Evolutionary conservation across 2,329 filamentous ascomycete species (phyloP), one percentile per base, ranked within the genome.

Genomic region (Conoideocrella luteorostrata): DNA sequence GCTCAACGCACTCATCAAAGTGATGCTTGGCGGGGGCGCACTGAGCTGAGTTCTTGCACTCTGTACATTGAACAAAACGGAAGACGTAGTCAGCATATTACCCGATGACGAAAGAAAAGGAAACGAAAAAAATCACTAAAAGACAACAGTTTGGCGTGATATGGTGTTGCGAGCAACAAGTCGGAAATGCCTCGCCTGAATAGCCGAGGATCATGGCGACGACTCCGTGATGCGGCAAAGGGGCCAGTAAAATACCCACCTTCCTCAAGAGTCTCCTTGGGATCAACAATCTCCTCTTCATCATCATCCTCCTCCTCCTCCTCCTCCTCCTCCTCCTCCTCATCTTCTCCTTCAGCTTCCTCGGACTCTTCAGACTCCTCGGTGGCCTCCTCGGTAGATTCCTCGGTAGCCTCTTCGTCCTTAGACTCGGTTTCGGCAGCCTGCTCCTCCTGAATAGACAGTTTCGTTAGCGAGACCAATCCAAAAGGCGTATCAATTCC

Each of bases 1-100:
- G 89, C 80, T 95, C 90, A 58, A 91, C 89, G 68, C 93, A 98
- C 73, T 96, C 88, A 55, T 97, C 91, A 68, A 86, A 97, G 79
- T 98, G 93, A 78, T 97, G 91, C 82, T 97, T 98, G 63, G 80
- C 79, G 47, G 85, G 83, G 50, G 84, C 77, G 72, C 93, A 98
- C 69, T 86, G 75, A 67, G 84, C 78, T 53, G 89, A 89, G 67
- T 91, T 81, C 69, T 80, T 80, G 80, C 93, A 98, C 64, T 95
- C 93, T 97, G 68, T 56, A 56, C 48, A 29, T 28, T 32, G 15
- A n/a, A 13, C 18, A 33, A n/a, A 46, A 47, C 41, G n/a, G n/a
- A n/a, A n/a, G n/a, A n/a, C n/a, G n/a, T n/a, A 48, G 55, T 56
- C 45, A 57, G 56, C 46, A n/a, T n/a, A n/a, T n/a, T n/a, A n/a